Evolutionary conservation across 75 land plant species (phyloP), one percentile per base, ranked within the genome.

Genomic region (Adiantum capillusveneris): DNA sequence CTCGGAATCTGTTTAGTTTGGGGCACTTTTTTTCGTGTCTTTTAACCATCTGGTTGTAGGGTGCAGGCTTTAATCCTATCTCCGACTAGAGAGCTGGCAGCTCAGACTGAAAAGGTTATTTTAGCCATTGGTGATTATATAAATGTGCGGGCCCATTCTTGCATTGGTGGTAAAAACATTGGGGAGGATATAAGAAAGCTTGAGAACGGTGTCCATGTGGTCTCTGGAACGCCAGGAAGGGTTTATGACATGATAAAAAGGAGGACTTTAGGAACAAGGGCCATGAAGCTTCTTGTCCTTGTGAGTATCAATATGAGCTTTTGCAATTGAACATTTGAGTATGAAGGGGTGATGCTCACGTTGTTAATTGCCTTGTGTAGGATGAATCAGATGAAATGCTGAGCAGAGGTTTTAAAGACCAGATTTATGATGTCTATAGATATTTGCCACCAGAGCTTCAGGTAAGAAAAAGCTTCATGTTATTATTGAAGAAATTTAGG

Each of bases 341-440:
- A n/a, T 46, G 21, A 6, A 20, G 17, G 14, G 5, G 49, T 46
- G 49, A 46, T 20, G 2, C 17, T 46, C 5, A 46, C 49, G 6
- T 12, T 25, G 2, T 5, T 25, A 22, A 3, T 24, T 53, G 21
- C 55, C 3, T 53, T 67, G 60, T 48, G 25, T 68, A 91, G 97
- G 99, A 95, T 84, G 99, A 95, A 57, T 84, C 96, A 57, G 99
- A 95, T 87, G 99, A 95, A 73, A 95, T 95, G 99, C 66, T 95
- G 57, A 90, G 92, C 81, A 73, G 99, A 61, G 99, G 96, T 0
- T 95, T 95, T 64, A 95, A 95, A 66, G 99, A 95, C 64, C 96
- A 95, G 56, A 95, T 95, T 58, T 89, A 89, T 75, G 99, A 95
- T 82, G 88, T 90, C n/a, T 95, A 90, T 64, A 73, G 96, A 59